Base-by-base conservation (phyloP, 2,329 filamentous ascomycete genomes). In the Knufia fluminis region DNA sequence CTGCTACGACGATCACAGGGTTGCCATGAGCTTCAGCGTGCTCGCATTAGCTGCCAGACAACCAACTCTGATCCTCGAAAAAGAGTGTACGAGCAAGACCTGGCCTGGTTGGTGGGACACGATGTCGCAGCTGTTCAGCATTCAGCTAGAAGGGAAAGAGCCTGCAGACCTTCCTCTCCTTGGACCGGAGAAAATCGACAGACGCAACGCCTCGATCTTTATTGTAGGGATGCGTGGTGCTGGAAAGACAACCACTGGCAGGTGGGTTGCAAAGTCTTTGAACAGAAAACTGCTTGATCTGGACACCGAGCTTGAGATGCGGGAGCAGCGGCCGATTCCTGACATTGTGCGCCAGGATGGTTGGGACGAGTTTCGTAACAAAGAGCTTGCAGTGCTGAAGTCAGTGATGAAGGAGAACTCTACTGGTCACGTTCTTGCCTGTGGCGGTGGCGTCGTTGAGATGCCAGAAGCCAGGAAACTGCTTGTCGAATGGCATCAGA, bases 51-150 rank as follows among this genome's bases (percentile, higher is more conserved):
- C 83, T 24, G 77, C 85, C 0, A 83, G 86, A 1, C 68, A 78
- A 6, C 77, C 86, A 0, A 84, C 88, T 0, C 69, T 94, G 14
- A 81, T 98, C 46, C 77, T 86, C 1, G 92, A 98, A 65, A 85
- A 89, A 52, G 89, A 95, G 61, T 98, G 92, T 64, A 86, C 88
- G 2, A 90, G 86, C 35, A 98, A 98, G 74, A 98, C 92, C 2
- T 98, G 92, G 92, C 92, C 92, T 0, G 92, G 91, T 8, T 98
- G 92, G 88, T 98, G 92, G 92, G 92, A 98, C 66, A 80, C 83
- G 16, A 70, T 97, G 49, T 82, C 83, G 19, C 80, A 85, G 57
- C 78, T 80, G 12, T 98, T 96, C 71, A 75, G 81, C 28, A 85
- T 86, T 23, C 69, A 76, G 23, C 71, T 97, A n/a, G 78, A 83